phyloP scores from a whole-genome alignment of 345 rosid species.

The Hibiscus tridactylites region DNA sequence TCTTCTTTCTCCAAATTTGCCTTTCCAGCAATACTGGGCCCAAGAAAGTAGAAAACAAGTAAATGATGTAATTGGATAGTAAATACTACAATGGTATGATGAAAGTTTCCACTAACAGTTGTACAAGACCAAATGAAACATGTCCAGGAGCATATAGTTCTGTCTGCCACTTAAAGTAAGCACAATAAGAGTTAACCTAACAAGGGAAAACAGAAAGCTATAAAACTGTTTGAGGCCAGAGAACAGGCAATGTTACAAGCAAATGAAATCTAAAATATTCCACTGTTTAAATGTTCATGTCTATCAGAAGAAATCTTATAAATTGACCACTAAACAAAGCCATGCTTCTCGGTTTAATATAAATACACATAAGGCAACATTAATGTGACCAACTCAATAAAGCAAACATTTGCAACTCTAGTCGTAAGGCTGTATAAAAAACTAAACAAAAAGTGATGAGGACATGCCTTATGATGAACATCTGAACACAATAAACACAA shows the following conservation, averaged over 20 bases:
- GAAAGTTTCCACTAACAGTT: background rate
- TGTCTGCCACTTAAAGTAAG: background rate
- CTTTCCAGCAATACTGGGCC: constrained; percentile 88
- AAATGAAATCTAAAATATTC: background rate
- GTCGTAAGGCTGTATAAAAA: background rate
- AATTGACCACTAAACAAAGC: background rate
- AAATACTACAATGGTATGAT: background rate
- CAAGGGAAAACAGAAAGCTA: background rate
- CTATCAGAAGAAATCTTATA: background rate
- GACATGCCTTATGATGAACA: background rate
- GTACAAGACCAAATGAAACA: background rate
- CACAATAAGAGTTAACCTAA: background rate
- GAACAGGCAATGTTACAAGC: background rate
- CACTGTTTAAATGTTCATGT: background rate
- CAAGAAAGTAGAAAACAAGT: constrained; percentile 9
- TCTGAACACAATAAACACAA: background rate
- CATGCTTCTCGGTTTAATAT: background rate
- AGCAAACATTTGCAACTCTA: background rate
- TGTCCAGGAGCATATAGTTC: background rate
- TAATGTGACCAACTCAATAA: background rate
- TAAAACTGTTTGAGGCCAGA: background rate
- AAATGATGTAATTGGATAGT: background rate
- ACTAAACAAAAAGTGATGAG: background rate
- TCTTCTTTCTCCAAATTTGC: constrained; percentile 91
- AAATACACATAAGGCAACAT: background rate